A percentile compares a stretch with the other conserved stretches of the same genome.
These are phyloP conservation scores for Eucommia ulmoides DNA, from an alignment of 257 asterid genomes.

Conservation along the genomic window DNA sequence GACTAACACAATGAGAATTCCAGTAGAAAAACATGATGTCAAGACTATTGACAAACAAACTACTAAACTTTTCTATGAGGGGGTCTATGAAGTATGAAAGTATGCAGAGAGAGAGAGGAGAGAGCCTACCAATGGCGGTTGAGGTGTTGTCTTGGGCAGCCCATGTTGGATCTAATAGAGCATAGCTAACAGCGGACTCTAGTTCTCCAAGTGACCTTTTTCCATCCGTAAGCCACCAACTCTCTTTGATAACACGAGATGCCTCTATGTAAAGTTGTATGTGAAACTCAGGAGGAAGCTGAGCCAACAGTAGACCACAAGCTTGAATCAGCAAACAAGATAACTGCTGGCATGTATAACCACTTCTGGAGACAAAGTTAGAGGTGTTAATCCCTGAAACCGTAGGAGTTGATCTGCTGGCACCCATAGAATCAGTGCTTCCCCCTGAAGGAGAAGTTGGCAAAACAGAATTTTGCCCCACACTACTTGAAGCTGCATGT, in stretches of 20 bases:
- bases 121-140: constrained; percentile 75
- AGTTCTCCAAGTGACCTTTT: constrained; percentile 74
- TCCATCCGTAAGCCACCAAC: constrained; percentile 94
- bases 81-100: too few species aligned
- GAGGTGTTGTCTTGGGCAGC: constrained; percentile 99
- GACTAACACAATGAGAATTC: background rate
- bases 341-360: constrained; percentile 90
- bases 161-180: constrained; percentile 92
- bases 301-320: constrained; percentile 91
- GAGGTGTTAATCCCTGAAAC: constrained; percentile 52
- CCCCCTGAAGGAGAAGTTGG: constrained; percentile 99
- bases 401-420: constrained; percentile 47
- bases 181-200: constrained; percentile 90
- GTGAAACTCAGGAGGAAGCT: constrained; percentile 91
- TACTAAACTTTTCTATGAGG: too few species aligned
- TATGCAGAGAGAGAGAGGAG: too few species aligned
- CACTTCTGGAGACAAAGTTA: constrained; percentile 83
- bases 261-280: constrained; percentile 75
- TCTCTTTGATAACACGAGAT: constrained; percentile 82
- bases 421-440: constrained; percentile 81
- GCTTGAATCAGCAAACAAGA: constrained; percentile 96
- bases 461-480: constrained; percentile 63
- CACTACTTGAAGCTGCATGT: constrained; percentile 34
- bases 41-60: background rate
- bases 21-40: background rate